phyloP scores from a whole-genome alignment of 1,139 yeast genomes.

The Arxiozyma slooffiae region DNA sequence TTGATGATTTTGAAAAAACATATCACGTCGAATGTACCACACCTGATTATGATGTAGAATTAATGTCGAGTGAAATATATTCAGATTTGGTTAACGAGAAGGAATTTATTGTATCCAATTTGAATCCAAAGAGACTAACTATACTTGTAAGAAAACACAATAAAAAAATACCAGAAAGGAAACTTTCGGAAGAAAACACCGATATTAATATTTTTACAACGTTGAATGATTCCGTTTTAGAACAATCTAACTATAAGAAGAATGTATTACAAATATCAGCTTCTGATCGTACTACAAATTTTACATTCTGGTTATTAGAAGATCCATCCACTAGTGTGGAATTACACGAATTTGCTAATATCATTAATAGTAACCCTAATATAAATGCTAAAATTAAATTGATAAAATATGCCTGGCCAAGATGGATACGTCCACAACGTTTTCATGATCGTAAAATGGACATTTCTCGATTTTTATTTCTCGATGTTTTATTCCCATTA shows the following conservation, averaged over 20 bases:
- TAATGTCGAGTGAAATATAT: slow-evolving; percentile 19
- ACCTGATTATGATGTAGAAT: slow-evolving; percentile 15
- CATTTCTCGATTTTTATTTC: slow-evolving; percentile 79
- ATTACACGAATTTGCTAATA: slow-evolving; percentile 52
- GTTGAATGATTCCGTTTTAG: slow-evolving; percentile 60
- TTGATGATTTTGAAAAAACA: slow-evolving; percentile 8
- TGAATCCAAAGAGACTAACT: slow-evolving; percentile 15
- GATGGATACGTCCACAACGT: slow-evolving; percentile 70
- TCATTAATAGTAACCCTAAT: slow-evolving; percentile 46
- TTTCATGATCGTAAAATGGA: slow-evolving; percentile 73
- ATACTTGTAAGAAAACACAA: slow-evolving; percentile 13
- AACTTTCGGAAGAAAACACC: slow-evolving; percentile 33
- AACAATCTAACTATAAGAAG: slow-evolving; percentile 61
- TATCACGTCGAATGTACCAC: slow-evolving; percentile 20
- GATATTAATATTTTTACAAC: slow-evolving; percentile 75
- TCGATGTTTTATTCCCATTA: slow-evolving; percentile 81
- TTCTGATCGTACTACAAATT: slow-evolving; percentile 27
- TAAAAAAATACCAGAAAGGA: not conserved
- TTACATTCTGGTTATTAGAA: slow-evolving; percentile 84
- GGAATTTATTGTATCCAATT: slow-evolving; percentile 10
- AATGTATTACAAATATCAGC: slow-evolving; percentile 68
- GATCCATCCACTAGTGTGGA: slow-evolving; percentile 59
- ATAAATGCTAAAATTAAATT: slow-evolving; percentile 43
- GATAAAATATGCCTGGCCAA: slow-evolving; percentile 84
- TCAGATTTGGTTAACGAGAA: slow-evolving; percentile 19